Evolutionary conservation across 177 flowering plant genomes (phyloP).

Genomic region (Vitis hybrid): DNA sequence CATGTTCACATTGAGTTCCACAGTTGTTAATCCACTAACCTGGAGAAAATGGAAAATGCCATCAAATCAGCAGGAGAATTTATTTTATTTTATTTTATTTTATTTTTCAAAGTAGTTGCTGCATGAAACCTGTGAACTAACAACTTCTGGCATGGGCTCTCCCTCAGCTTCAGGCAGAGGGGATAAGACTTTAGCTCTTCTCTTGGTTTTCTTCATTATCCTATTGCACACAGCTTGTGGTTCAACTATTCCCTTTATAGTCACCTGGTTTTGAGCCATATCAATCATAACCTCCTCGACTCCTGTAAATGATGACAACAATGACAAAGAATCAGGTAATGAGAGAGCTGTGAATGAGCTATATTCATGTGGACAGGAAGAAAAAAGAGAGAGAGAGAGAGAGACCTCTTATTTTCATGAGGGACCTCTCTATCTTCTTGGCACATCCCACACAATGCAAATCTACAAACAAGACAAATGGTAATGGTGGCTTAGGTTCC

Average conservation of each 20-base stretch:
- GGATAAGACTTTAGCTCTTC: conserved; percentile 72
- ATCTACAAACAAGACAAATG: conserved; percentile 71
- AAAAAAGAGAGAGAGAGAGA: background rate
- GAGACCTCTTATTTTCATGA: conserved; percentile 67
- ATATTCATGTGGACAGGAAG: background rate
- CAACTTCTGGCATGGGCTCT: conserved; percentile 68
- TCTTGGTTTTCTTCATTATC: conserved; percentile 76
- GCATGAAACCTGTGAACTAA: conserved; percentile 62
- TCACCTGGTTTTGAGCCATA: conserved; percentile 75
- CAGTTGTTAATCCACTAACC: conserved; percentile 62
- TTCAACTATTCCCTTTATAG: conserved; percentile 82
- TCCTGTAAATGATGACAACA: conserved; percentile 34
- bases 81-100: background rate
- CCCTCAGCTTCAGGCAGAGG: conserved; percentile 78
- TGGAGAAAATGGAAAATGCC: conserved; percentile 15
- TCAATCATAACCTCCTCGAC: conserved; percentile 70
- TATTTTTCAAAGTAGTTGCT: background rate
- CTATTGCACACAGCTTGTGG: conserved; percentile 73
- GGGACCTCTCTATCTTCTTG: conserved; percentile 77
- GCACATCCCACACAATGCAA: conserved; percentile 96
- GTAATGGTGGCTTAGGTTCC: conserved; percentile 50
- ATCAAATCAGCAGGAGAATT: background rate
- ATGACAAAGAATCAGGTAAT: too few species aligned
- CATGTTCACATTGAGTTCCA: conserved; percentile 87
- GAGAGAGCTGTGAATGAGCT: background rate